Percentiles rank a stretch among this genome's conserved stretches.
Evolutionary conservation across 176 grass and related monocot species (phyloP).

Genomic region (Leersia perrieri): DNA sequence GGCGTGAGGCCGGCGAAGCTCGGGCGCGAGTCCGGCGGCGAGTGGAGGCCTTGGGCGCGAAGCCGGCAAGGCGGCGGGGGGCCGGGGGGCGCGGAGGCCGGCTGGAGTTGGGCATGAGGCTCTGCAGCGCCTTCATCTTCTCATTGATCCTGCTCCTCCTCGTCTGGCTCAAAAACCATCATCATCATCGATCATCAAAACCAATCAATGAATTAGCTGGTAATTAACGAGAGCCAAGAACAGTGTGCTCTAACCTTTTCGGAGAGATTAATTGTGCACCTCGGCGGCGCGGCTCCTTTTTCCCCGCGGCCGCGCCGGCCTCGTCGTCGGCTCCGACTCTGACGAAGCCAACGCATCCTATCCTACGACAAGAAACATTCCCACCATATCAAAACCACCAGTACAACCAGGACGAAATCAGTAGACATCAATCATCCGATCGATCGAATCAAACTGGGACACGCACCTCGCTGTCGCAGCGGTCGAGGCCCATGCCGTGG

Average conservation of each 20-base stretch:
- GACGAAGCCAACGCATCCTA: constrained; percentile 69
- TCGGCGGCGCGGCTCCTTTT: constrained; percentile 90
- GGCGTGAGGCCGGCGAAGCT: no score
- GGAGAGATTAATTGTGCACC: constrained; percentile 95
- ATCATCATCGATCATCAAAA: neutral
- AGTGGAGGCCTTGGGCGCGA: no score
- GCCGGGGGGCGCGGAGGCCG: no score
- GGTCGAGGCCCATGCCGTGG: constrained; percentile 44
- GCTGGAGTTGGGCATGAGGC: constrained; percentile 87
- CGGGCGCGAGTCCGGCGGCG: no score
- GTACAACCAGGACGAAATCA: neutral
- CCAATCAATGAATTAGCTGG: neutral
- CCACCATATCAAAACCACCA: neutral
- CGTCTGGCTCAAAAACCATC: constrained; percentile 43
- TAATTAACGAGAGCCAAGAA: neutral
- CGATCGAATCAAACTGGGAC: neutral
- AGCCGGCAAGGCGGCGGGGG: no score
- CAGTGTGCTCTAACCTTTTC: constrained; percentile 78
- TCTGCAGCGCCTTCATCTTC: constrained; percentile 97
- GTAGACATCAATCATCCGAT: neutral
- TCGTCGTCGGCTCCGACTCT: constrained; percentile 54
- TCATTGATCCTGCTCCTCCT: constrained; percentile 92
- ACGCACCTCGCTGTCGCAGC: constrained; percentile 52
- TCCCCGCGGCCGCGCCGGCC: constrained; percentile 42
- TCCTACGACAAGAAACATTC: no score